phyloP scores from a whole-genome alignment of 2,329 filamentous ascomycete genomes.

The Sordariomycetes sp. region DNA sequence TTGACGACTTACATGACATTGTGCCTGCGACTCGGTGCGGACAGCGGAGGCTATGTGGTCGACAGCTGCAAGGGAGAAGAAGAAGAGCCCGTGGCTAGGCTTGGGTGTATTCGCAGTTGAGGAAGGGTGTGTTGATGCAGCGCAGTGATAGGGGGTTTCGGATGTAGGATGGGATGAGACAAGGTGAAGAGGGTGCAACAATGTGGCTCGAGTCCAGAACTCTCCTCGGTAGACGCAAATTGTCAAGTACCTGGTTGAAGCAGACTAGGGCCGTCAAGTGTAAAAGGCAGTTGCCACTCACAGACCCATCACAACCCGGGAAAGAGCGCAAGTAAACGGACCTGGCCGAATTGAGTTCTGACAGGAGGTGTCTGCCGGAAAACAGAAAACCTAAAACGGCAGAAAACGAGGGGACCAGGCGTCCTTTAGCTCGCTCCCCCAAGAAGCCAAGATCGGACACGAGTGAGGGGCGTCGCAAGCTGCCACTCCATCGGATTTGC shows the following conservation, averaged over 20 bases:
- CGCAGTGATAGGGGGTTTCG: too few species aligned
- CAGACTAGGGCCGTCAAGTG: neutral
- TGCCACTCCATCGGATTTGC: neutral
- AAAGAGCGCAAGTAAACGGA: neutral
- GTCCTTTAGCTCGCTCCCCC: neutral
- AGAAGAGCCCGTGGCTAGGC: too few species aligned
- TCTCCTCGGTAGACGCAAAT: neutral
- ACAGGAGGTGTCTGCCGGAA: neutral
- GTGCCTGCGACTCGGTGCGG: neutral
- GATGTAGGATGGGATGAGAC: too few species aligned
- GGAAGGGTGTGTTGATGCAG: too few species aligned
- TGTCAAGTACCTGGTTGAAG: neutral
- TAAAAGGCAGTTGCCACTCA: neutral
- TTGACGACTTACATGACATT: neutral
- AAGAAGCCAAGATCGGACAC: neutral
- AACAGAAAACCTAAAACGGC: neutral
- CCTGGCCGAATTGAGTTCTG: neutral
- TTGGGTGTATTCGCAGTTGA: too few species aligned
- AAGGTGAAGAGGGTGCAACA: too few species aligned
- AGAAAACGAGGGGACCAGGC: too few species aligned
- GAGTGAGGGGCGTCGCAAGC: neutral
- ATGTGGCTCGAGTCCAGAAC: neutral
- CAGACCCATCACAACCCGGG: neutral
- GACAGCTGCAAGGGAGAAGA: neutral
- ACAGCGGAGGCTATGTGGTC: neutral